Evolutionary conservation across 2,329 filamentous ascomycete genomes (phyloP).

Genomic region (Juglanconis juglandina): DNA sequence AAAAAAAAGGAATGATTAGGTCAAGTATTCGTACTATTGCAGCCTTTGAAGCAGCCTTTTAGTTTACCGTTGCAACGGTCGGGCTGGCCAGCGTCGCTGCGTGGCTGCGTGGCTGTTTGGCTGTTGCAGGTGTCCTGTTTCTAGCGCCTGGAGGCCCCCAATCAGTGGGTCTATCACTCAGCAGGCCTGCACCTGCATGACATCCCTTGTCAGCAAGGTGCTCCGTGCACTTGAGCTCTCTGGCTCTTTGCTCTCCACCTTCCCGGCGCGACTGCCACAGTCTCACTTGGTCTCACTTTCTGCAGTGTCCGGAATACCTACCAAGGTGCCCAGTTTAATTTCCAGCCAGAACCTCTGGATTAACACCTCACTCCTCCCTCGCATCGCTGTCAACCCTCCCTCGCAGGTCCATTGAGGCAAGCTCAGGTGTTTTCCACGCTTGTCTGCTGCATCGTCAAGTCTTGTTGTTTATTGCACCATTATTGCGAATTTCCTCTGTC

Average conservation of each 20-base stretch:
- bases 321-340: constrained; percentile 17
- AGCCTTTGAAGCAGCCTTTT: too few relatives aligned
- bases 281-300: background rate
- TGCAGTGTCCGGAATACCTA: background rate
- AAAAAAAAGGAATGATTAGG: too few relatives aligned
- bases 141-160: too few relatives aligned
- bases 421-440: constrained; percentile 3
- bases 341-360: constrained; percentile 8
- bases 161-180: background rate
- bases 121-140: too few relatives aligned
- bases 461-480: background rate
- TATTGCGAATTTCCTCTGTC: background rate
- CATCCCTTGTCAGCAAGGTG: background rate
- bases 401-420: constrained; percentile 7
- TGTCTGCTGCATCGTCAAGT: constrained; percentile 5
- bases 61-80: too few relatives aligned
- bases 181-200: background rate
- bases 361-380: constrained; percentile 7
- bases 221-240: constrained; percentile 1
- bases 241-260: background rate
- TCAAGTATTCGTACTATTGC: too few relatives aligned
- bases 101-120: too few relatives aligned
- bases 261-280: constrained; percentile 7
- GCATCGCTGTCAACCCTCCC: background rate
- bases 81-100: too few relatives aligned